A percentile compares a stretch with the other conserved stretches of the same genome.
phyloP scores from a whole-genome alignment of 805 yeast genomes.

The Suhomyces xylopsoci region DNA sequence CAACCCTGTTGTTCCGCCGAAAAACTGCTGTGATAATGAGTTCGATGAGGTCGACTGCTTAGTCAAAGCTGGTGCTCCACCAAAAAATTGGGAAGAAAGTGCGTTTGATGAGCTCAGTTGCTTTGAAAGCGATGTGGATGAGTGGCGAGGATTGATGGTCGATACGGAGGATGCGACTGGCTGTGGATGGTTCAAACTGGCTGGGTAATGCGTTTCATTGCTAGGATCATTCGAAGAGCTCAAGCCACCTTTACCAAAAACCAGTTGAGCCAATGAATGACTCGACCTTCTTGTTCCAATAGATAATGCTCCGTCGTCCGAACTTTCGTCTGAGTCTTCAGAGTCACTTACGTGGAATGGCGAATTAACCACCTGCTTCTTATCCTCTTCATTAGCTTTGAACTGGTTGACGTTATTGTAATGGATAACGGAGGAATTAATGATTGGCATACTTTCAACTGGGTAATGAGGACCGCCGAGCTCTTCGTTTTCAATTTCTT shows the following conservation, averaged over 20 bases:
- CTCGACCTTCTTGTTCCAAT: conserved; percentile 39
- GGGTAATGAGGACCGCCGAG: background rate
- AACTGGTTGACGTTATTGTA: conserved; percentile 7
- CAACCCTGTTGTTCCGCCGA: conserved; percentile 9
- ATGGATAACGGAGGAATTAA: conserved; percentile 18
- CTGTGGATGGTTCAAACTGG: conserved; percentile 15
- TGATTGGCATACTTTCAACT: conserved; percentile 23
- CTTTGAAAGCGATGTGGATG: conserved; percentile 36
- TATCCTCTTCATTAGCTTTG: conserved; percentile 1
- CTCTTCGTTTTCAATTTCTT: conserved; percentile 28
- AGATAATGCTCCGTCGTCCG: conserved; percentile 35
- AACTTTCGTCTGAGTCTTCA: conserved; percentile 17
- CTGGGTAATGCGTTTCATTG: conserved; percentile 20
- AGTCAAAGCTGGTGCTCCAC: conserved; percentile 16
- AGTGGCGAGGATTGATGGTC: conserved; percentile 33
- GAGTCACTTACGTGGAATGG: conserved; percentile 15
- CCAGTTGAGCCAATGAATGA: conserved; percentile 43
- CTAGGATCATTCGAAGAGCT: conserved; percentile 11
- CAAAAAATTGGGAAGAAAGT: conserved; percentile 37
- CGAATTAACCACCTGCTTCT: background rate
- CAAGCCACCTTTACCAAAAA: conserved; percentile 22
- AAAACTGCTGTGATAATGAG: conserved; percentile 21
- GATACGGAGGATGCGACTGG: conserved; percentile 27
- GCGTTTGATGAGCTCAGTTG: conserved; percentile 42
- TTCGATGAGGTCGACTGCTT: conserved; percentile 8